Base-by-base conservation (phyloP, 192 early-diverging fungal genomes). In the Backusella tuberculispora region DNA sequence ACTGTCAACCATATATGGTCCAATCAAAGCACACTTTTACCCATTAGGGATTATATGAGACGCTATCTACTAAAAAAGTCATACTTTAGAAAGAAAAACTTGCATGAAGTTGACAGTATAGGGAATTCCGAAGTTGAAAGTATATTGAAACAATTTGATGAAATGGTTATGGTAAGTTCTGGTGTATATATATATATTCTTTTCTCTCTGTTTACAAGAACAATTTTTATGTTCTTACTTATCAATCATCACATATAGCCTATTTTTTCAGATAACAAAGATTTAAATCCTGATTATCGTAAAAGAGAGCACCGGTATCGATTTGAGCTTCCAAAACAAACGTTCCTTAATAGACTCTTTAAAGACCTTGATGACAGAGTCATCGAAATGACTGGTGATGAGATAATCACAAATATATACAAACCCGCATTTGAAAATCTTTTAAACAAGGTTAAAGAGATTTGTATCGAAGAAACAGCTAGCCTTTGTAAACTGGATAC, bases 41-140 rank as follows among this genome's bases (percentile, higher is more conserved):
- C 53, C 53, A 60, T 60, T 7, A 26, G 53, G 24, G 53, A 60
- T 60, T 60, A 60, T 12, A 60, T 60, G 53, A 60, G 53, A n/a
- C 53, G 21, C 8, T 60, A 60, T 14, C 2, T 60, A 13, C 21
- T 60, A 24, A 60, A 7, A 26, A 19, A 26, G 9, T 9, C 53
- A 10, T 14, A 26, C 9, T 60, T 60, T 26, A 60, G 53, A 60
- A 21, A 24, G 24, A 24, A 26, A 26, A 9, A 60, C 8, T 60
- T 60, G 21, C 24, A 60, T 24, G 53, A 60, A 26, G 21, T 10
- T 60, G 53, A 24, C 9, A 60, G 53, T 60, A 26, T 13, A 26
- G 53, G 53, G 1, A 26, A 60, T 26, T 10, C 19, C 3, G 53
- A 60, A 12, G 21, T 60, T 8, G 53, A 60, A 24, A 26, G 9